Percentiles rank a stretch among this genome's conserved stretches.
Conservation (phyloP, 2,329 filamentous ascomycete species). For the Fusarium kyushuense region DNA sequence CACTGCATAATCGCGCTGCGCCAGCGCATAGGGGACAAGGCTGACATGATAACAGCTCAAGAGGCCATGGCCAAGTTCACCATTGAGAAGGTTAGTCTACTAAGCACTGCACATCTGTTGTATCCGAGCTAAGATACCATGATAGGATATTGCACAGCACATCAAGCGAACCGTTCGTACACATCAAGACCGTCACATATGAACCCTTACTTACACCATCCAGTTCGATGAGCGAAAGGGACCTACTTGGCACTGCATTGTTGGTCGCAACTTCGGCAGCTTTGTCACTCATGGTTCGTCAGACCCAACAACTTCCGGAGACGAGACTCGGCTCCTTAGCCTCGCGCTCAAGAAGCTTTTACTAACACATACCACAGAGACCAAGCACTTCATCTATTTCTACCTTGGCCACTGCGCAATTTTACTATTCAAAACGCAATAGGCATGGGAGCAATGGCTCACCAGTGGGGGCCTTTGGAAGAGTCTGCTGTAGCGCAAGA, state of each 20-base stretch:
- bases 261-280: constrained; percentile 97
- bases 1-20: constrained; percentile 3
- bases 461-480: constrained; percentile 48
- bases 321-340: constrained; percentile 10
- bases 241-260: constrained; percentile 99
- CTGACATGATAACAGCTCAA: constrained; percentile 61
- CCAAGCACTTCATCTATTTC: constrained; percentile 99
- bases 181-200: constrained; percentile 19
- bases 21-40: constrained; percentile 18
- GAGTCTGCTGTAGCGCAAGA: constrained; percentile 47
- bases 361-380: constrained; percentile 72
- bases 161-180: constrained; percentile 86
- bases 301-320: constrained; percentile 7
- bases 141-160: constrained; percentile 90
- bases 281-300: constrained; percentile 94
- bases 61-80: constrained; percentile 73
- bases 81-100: constrained; percentile 66
- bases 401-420: constrained; percentile 99
- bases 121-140: constrained; percentile 34
- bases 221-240: constrained; percentile 98
- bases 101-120: constrained; percentile 9
- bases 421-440: constrained; percentile 99
- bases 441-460: constrained; percentile 53
- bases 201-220: constrained; percentile 23
- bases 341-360: neutral